Conservation (phyloP, 306 rosid genomes). For the Prunus armeniaca region DNA sequence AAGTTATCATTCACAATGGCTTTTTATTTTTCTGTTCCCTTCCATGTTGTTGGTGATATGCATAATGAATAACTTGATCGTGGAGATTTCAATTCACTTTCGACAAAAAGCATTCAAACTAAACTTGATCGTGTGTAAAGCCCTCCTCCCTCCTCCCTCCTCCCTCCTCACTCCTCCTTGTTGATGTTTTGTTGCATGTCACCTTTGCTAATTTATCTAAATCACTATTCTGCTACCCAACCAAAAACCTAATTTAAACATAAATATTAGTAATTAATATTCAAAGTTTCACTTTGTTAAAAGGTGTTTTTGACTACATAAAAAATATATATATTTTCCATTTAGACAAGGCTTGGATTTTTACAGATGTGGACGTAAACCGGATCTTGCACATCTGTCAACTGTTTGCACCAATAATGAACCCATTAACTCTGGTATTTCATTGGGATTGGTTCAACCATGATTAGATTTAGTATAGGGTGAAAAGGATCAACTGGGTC, state of each 20-base stretch:
- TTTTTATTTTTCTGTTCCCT: neutral
- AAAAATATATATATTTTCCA: neutral
- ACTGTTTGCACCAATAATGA: constrained; percentile 16
- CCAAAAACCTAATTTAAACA: neutral
- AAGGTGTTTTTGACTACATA: neutral
- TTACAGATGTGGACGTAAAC: constrained; percentile 17
- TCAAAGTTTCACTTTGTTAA: neutral
- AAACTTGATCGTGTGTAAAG: neutral
- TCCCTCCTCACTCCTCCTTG: neutral
- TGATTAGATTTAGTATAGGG: neutral
- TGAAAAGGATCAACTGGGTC: neutral
- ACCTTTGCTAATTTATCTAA: constrained; percentile 33
- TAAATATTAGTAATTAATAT: neutral
- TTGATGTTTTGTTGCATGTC: constrained; percentile 16
- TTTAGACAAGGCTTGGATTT: constrained; percentile 10
- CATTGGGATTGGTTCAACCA: neutral
- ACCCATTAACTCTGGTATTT: constrained; percentile 12
- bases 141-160: neutral
- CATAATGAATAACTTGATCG: neutral
- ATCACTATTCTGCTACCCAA: constrained; percentile 34
- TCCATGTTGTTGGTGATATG: neutral
- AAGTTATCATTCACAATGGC: neutral
- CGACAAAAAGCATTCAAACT: neutral
- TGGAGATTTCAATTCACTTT: neutral
- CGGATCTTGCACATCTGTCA: constrained; percentile 18